Evolutionary conservation across 352 stramenopile genomes (phyloP), one percentile per base, ranked within the genome.

Genomic region (Phytophthora ohioensis): DNA sequence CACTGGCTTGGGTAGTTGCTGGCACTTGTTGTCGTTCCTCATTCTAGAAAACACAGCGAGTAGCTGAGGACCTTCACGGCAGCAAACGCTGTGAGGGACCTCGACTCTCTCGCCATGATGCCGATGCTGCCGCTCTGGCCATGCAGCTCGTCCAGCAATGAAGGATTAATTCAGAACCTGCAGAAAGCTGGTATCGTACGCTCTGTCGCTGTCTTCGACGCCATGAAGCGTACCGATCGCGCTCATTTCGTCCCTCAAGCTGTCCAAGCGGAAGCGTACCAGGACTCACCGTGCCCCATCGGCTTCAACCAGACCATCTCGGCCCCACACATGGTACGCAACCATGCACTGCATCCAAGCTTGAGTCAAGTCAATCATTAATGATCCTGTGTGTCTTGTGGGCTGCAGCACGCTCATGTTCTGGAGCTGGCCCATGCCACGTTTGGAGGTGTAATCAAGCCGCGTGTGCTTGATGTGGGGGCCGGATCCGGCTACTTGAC

Each of bases 401-500:
- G 47, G 5, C 4, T 27, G 15, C 30, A 2, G 96, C 92, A 98
- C 62, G 92, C 79, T 1, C 77, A 87, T 42, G 85, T 88, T 10
- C 75, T 97, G 17, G 92, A 98, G 45, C 64, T 95, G 34, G 78
- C 75, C 55, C 73, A 79, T 34, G 60, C 59, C 7, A 69, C 66
- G n/a, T 69, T 79, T 67, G 92, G 69, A 43, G 76, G 80, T 31
- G 75, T 83, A 49, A 60, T 43, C 21, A 65, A 68, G 6, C 78
- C 96, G 8, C 85, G 84, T 8, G 87, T 99, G 12, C 73, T 99
- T 12, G 97, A 99, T 76, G 93, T 99, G 4, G 97, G 97, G 11
- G 93, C 79, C 31, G 97, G 97, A 21, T 98, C 91, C 0, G 97
- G 97, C 0, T 99, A 99, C 71, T 75, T 99, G n/a, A 97, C 93